phyloP scores from a whole-genome alignment of 2,329 filamentous ascomycete species.

The Cercospora canescens region DNA sequence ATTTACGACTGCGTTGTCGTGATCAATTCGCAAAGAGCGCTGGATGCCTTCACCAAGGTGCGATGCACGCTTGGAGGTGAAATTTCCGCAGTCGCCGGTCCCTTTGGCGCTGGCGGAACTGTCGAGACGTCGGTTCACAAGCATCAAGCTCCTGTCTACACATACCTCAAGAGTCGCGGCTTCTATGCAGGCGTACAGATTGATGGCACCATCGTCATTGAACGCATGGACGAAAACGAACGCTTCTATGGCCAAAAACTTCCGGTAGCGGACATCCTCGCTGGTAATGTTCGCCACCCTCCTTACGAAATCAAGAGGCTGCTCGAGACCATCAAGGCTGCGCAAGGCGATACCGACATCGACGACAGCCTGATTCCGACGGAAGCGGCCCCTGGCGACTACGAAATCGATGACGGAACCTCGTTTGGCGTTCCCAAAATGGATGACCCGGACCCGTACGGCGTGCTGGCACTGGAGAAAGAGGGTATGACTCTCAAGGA shows the following conservation, averaged over 20 bases:
- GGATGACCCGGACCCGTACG: constrained; percentile 88
- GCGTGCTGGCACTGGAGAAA: constrained; percentile 85
- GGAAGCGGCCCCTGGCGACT: constrained; percentile 76
- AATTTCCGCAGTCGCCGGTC: constrained; percentile 73
- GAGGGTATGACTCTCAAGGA: constrained; percentile 87
- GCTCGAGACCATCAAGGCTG: constrained; percentile 81
- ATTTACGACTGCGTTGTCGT: constrained; percentile 95
- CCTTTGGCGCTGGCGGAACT: constrained; percentile 72
- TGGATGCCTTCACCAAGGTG: constrained; percentile 80
- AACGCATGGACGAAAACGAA: constrained; percentile 85
- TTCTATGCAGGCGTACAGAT: constrained; percentile 85
- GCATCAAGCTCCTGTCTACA: constrained; percentile 71
- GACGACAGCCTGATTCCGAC: constrained; percentile 68
- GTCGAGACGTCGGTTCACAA: constrained; percentile 70
- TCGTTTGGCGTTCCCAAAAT: constrained; percentile 75
- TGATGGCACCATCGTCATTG: constrained; percentile 83
- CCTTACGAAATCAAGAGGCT: constrained; percentile 60
- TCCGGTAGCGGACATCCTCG: constrained; percentile 62
- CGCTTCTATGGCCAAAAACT: constrained; percentile 75
- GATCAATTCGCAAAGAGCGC: constrained; percentile 80
- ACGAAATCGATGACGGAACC: constrained; percentile 54
- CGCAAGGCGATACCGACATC: constrained; percentile 77
- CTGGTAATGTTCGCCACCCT: constrained; percentile 59
- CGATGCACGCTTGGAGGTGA: constrained; percentile 80
- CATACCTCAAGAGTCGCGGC: constrained; percentile 85